Percentiles rank a stretch among this genome's conserved stretches.
Conservation (phyloP, 2,329 filamentous ascomycete genomes). For the Venturia carpophila region DNA sequence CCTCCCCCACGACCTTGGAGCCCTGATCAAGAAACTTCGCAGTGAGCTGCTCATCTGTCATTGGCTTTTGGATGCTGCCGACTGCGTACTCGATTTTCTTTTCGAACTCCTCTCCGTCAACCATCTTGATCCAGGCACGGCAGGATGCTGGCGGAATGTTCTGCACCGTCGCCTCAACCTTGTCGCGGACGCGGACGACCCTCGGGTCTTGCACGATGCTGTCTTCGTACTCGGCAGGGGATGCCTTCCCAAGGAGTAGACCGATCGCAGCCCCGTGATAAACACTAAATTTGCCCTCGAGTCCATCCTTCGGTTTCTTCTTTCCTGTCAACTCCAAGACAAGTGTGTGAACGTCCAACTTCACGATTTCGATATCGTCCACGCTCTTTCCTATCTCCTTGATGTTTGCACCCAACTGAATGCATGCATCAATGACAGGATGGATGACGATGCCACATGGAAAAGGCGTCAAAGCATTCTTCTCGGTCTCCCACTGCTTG, state of each 20-base stretch:
- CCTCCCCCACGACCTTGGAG: constrained; percentile 34
- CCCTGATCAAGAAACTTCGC: constrained; percentile 46
- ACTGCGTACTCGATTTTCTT: constrained; percentile 45
- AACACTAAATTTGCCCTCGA: constrained; percentile 49
- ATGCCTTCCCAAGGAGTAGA: constrained; percentile 44
- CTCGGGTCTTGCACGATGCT: constrained; percentile 36
- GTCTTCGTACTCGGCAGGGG: constrained; percentile 45
- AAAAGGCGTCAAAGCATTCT: constrained; percentile 51
- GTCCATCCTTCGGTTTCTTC: constrained; percentile 40
- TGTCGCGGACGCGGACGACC: constrained; percentile 39
- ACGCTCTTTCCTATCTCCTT: constrained; percentile 26
- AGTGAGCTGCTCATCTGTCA: constrained; percentile 40
- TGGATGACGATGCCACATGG: constrained; percentile 52
- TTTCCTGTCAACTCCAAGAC: constrained; percentile 48
- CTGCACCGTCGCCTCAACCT: constrained; percentile 39
- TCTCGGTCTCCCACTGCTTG: constrained; percentile 43
- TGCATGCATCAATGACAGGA: constrained; percentile 46
- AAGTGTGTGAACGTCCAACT: constrained; percentile 43
- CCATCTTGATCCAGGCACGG: constrained; percentile 32
- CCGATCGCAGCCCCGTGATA: constrained; percentile 48
- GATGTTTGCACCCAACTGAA: constrained; percentile 39
- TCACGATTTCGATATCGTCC: constrained; percentile 40
- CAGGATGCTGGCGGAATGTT: constrained; percentile 38
- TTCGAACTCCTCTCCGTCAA: constrained; percentile 32
- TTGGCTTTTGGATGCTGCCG: constrained; percentile 42